These are phyloP conservation scores for Rosa multiflora DNA, from an alignment of 306 rosid genomes.

Conservation along the genomic window DNA sequence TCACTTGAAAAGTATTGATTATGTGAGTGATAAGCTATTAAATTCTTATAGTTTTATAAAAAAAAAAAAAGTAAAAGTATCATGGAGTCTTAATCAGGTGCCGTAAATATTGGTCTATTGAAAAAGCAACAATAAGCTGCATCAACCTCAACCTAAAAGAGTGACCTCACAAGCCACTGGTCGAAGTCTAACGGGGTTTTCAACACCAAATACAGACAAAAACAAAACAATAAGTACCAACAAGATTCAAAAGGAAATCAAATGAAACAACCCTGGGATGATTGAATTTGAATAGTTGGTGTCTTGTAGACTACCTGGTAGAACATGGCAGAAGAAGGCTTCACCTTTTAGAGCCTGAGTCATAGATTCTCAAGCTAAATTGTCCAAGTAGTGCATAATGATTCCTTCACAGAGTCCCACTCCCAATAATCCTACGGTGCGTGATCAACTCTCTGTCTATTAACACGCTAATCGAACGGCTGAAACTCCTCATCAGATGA, in stretches of 20 bases:
- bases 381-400: neutral
- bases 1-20: no score
- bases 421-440: neutral
- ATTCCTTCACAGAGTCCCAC: neutral
- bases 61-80: no score
- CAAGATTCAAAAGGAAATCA: neutral
- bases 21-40: no score
- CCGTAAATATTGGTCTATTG: no score
- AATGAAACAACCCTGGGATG: neutral
- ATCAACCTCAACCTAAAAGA: neutral
- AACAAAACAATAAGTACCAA: neutral
- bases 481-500: no score
- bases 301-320: neutral
- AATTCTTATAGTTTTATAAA: no score
- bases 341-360: no score
- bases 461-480: neutral
- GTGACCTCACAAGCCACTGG: neutral
- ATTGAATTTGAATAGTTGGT: neutral
- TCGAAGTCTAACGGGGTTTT: neutral
- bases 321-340: neutral
- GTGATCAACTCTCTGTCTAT: neutral
- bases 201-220: neutral
- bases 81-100: no score
- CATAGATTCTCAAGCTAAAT: neutral
- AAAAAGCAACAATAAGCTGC: no score